Conservation (phyloP, 31 red algal genomes). For the Asparagopsis taxiformis region DNA sequence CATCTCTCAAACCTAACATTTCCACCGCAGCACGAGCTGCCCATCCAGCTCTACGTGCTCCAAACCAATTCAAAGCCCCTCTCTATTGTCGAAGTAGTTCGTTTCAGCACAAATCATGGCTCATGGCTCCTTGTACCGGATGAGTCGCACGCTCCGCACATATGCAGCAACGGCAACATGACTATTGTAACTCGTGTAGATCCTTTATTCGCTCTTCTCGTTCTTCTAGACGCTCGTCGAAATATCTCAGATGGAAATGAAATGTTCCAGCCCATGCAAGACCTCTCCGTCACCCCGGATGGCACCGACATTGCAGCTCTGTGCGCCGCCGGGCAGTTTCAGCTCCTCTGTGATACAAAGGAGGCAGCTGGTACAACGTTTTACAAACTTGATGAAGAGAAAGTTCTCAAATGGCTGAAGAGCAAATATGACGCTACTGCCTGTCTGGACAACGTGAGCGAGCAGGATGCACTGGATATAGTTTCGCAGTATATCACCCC, state of each 20-base stretch:
- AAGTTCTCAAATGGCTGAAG: constrained; percentile 27
- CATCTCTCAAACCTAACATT: too few relatives aligned
- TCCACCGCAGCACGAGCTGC: too few relatives aligned
- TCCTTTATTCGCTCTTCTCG: constrained; percentile 36
- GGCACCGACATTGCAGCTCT: constrained; percentile 23
- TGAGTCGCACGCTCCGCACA: constrained; percentile 8
- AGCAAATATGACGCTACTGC: constrained; percentile 14
- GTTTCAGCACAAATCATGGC: constrained; percentile 14
- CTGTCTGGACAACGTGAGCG: too few relatives aligned
- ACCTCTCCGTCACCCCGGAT: constrained; percentile 25
- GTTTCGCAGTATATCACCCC: too few relatives aligned
- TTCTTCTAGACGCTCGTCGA: constrained; percentile 23
- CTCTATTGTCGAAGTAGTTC: constrained; percentile 28
- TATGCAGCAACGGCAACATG: constrained; percentile 36
- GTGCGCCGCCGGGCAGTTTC: constrained; percentile 11
- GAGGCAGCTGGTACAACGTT: constrained; percentile 17
- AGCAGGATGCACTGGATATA: too few relatives aligned
- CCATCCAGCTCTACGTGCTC: too few relatives aligned
- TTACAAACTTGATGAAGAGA: constrained; percentile 40
- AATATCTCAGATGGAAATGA: neutral
- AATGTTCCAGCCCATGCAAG: constrained; percentile 44
- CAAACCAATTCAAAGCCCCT: neutral
- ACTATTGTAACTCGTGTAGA: constrained; percentile 51
- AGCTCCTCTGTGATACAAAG: constrained; percentile 35
- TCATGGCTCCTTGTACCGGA: constrained; percentile 48